Base-by-base conservation (phyloP, 257 asterid genomes). In the Solanum pinnatisectum region DNA sequence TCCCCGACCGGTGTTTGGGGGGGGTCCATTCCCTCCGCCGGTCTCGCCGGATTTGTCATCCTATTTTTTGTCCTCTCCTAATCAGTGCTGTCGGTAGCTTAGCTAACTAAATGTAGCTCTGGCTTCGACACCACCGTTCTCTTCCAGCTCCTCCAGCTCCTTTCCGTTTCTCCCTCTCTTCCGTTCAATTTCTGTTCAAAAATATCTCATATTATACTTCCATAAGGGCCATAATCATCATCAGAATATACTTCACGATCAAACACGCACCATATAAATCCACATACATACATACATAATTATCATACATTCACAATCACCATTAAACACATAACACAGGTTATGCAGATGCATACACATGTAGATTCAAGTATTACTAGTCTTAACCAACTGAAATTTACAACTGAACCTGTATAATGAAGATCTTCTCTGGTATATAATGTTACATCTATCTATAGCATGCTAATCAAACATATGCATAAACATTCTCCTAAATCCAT, bases 101-200 rank as follows among this genome's bases (percentile, higher is more conserved):
- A 46, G 84, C 83, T 83, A 70, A 44, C 79, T 74, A 33, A 70
- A 87, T 42, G 63, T 79, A 79, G 65, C 39, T 40, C 40, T 42
- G 65, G 85, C 85, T 81, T 32, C 85, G 70, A 82, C 85, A 49
- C 85, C 85, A 82, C 70, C 42, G 70, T 22, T 82, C 85, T 52
- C 85, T 84, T 65, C 89, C 72, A 77, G 68, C 40, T 79, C 67
- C 85, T 60, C 84, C 52, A 87, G 76, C 81, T 60, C 73, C 72
- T 87, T 77, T 78, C 23, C 36, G 71, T 44, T 33, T 70, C 74
- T 72, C 35, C 49, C 52, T 70, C 73, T 68, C 76, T 33, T 83
- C 60, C 83, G 27, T 7, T 63, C 42, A 81, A 67, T 82, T 42
- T 32, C 72, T 85, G 32, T 37, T 81, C 85, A 81, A 81, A 40